These are phyloP conservation scores for Orbilia javanica DNA, from an alignment of 2,329 filamentous ascomycete genomes.

Conservation along the genomic window DNA sequence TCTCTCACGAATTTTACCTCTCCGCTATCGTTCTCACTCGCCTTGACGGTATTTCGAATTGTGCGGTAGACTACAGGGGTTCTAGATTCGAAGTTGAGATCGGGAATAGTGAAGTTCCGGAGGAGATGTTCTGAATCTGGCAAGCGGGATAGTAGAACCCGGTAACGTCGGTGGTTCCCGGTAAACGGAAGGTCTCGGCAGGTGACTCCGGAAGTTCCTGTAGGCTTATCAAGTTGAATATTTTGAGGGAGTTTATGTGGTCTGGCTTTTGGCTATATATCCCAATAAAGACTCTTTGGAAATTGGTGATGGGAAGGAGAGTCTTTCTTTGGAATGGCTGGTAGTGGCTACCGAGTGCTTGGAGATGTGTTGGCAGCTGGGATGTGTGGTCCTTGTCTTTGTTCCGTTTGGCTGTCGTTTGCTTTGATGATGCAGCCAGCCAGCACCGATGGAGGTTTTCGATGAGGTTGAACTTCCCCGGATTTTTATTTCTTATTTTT, in stretches of 20 bases:
- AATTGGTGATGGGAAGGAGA: not conserved
- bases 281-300: not conserved
- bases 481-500: not conserved
- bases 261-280: too few species aligned
- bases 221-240: not conserved
- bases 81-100: constrained; percentile 3
- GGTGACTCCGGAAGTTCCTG: constrained; percentile 15
- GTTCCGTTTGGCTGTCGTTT: constrained; percentile 12
- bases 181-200: constrained; percentile 15
- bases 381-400: constrained; percentile 13
- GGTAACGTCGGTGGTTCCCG: constrained; percentile 21
- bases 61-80: not conserved
- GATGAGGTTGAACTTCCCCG: constrained; percentile 9
- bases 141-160: constrained; percentile 11
- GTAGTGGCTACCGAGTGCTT: not conserved
- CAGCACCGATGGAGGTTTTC: constrained; percentile 1
- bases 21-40: constrained; percentile 6
- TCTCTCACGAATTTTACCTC: not conserved
- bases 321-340: constrained; percentile 8
- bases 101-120: constrained; percentile 2
- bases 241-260: not conserved
- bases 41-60: too few species aligned
- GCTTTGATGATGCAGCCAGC: constrained; percentile 5
- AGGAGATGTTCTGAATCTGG: constrained; percentile 6
- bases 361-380: constrained; percentile 22